A percentile compares a stretch with the other conserved stretches of the same genome.
Evolutionary conservation across 1,284 basidiomycete genomes (phyloP).

Genomic region (Austroboletus novae-zelandiae): DNA sequence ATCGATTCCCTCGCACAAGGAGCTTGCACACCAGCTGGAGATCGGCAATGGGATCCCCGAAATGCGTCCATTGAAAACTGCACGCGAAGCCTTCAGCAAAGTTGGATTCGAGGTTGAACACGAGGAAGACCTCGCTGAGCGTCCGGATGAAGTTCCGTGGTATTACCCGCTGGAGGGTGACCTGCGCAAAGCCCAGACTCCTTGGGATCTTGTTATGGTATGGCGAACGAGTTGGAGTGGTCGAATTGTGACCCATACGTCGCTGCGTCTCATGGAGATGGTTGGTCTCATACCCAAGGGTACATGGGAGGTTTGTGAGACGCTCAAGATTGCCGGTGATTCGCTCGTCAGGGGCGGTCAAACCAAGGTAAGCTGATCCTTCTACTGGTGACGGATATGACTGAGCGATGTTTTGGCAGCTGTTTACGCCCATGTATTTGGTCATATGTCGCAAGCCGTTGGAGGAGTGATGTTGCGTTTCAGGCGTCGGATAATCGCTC

Average conservation of each 20-base stretch:
- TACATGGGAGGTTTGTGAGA: slow-evolving; percentile 88
- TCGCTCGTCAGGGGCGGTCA: slow-evolving; percentile 85
- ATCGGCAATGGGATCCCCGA: slow-evolving; percentile 97
- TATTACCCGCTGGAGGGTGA: slow-evolving; percentile 97
- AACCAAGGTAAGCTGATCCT: slow-evolving; percentile 61
- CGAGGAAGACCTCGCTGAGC: slow-evolving; percentile 93
- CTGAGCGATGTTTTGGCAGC: slow-evolving; percentile 38
- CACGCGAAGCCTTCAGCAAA: slow-evolving; percentile 75
- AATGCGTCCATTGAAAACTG: slow-evolving; percentile 80
- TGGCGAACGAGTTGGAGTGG: slow-evolving; percentile 92
- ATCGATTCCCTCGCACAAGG: slow-evolving; percentile 85
- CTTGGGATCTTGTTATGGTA: slow-evolving; percentile 88
- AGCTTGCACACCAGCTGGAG: slow-evolving; percentile 87
- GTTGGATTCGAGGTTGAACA: slow-evolving; percentile 91
- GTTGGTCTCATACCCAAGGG: slow-evolving; percentile 88
- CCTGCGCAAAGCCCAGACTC: slow-evolving; percentile 87
- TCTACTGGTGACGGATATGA: not conserved
- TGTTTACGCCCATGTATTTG: slow-evolving; percentile 82
- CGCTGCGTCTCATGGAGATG: slow-evolving; percentile 77
- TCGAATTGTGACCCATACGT: slow-evolving; percentile 81
- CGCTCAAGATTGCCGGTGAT: slow-evolving; percentile 80
- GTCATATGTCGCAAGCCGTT: slow-evolving; percentile 66
- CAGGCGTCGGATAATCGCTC: too few species aligned
- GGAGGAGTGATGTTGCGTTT: slow-evolving; percentile 5
- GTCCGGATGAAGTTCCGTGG: slow-evolving; percentile 83